Base-by-base conservation (phyloP, 768 basidiomycete species). In the Termitomyces sp. region DNA sequence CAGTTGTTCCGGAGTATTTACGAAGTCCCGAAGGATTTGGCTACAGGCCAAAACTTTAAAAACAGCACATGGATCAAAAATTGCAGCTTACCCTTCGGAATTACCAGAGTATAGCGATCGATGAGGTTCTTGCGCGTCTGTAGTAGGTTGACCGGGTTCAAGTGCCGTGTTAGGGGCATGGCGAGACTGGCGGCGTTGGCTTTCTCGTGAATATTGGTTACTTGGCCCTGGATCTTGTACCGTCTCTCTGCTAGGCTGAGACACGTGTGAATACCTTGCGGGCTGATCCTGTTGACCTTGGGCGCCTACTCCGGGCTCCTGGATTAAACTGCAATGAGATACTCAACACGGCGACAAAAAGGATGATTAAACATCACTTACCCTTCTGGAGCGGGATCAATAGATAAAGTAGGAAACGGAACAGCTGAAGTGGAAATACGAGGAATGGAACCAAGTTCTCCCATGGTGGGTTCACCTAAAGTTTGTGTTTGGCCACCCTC, bases 1-100 rank as follows among this genome's bases (percentile, higher is more conserved):
- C 14, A n/a, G 27, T 12, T 44, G 27, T 26, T 57, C 55, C n/a
- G 53, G 59, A 43, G 46, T 37, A 32, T 56, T 33, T 13, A 54
- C 47, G 2, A 58, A 56, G n/a, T 47, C 55, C 5, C 56, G 59
- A 5, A 50, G 62, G 14, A 58, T 42, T 30, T 56, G 55, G 14
- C 60, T 61, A 8, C 8, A 37, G 16, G 24, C 34, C 18, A 18
- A 9, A 16, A 14, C 30, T 51, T 18, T 14, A 48, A n/a, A 20
- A 3, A 22, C n/a, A 22, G 13, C 20, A 26, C 12, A 27, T 6
- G 14, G 10, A 47, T 24, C 5, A 42, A 34, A 16, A 12, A 20
- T 18, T 30, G 5, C 26, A 26, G 9, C 56, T 34, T 36, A 58
- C 62, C 50, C 53, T 53, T 53, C 57, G 14, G 50, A 42, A 18